These are phyloP conservation scores for Ogataea trehalophila DNA, from an alignment of 805 yeast species.

Conservation along the genomic window DNA sequence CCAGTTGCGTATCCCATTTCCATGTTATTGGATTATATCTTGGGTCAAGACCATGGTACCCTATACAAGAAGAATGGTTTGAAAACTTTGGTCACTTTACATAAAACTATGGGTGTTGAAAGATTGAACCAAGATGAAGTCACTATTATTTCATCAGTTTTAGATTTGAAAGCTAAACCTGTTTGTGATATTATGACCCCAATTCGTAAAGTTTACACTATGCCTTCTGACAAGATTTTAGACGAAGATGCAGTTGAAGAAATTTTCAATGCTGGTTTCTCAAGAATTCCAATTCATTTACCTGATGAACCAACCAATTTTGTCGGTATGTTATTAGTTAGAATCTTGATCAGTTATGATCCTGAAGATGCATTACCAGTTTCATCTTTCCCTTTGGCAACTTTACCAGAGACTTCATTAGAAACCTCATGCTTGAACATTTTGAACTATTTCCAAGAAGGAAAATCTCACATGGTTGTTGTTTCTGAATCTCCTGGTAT, in stretches of 20 bases:
- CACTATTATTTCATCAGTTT: conserved; percentile 88
- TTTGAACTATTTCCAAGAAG: conserved; percentile 94
- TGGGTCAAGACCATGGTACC: conserved; percentile 97
- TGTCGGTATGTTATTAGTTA: conserved; percentile 90
- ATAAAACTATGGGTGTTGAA: conserved; percentile 93
- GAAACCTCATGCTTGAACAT: conserved; percentile 92
- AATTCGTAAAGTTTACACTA: conserved; percentile 79
- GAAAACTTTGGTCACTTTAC: conserved; percentile 88
- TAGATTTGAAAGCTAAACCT: conserved; percentile 88
- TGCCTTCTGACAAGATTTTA: conserved; percentile 75
- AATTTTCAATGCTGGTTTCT: conserved; percentile 89
- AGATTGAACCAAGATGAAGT: conserved; percentile 92
- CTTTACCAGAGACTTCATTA: conserved; percentile 89
- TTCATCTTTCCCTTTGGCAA: conserved; percentile 90
- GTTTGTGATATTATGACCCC: conserved; percentile 93
- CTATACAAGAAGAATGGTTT: conserved; percentile 89
- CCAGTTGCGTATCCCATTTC: conserved; percentile 94
- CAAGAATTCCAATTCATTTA: conserved; percentile 88
- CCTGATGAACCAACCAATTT: conserved; percentile 88
- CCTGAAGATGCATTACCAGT: conserved; percentile 95
- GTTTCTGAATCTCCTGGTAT: conserved; percentile 84
- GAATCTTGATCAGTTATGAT: conserved; percentile 90
- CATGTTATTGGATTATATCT: conserved; percentile 64
- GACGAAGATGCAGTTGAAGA: conserved; percentile 84
- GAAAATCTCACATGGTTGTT: conserved; percentile 95